These are phyloP conservation scores for Perkinsus olseni DNA, from an alignment of 169 alveolate genomes.

Conservation along the genomic window DNA sequence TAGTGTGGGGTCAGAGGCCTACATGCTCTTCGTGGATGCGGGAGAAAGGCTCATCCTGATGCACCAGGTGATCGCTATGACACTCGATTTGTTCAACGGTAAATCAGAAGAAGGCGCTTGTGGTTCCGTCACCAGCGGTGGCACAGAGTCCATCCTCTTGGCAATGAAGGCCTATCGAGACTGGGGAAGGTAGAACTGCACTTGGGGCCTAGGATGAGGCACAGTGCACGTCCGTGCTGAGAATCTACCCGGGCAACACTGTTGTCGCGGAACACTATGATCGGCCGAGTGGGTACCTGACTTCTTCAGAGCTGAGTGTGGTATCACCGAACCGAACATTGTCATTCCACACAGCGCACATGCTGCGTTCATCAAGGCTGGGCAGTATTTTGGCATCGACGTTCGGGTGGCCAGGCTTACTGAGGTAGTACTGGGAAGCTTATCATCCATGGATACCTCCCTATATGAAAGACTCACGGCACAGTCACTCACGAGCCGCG, in stretches of 20 bases:
- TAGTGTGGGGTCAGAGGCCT: not conserved
- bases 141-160: conserved; percentile 57
- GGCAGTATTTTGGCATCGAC: conserved; percentile 43
- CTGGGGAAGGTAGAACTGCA: conserved; percentile 39
- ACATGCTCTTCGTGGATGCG: not conserved
- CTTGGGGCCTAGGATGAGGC: too few species aligned
- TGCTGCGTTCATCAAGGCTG: conserved; percentile 64
- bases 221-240: too few species aligned
- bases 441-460: too few species aligned
- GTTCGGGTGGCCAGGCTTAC: conserved; percentile 38
- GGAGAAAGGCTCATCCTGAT: not conserved
- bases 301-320: conserved; percentile 15
- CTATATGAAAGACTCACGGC: too few species aligned
- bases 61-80: conserved; percentile 25
- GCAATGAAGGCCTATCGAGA: conserved; percentile 57
- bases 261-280: too few species aligned
- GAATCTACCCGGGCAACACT: too few species aligned
- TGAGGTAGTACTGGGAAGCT: not conserved
- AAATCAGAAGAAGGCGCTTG: conserved; percentile 36
- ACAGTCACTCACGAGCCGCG: too few species aligned
- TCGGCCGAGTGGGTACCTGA: too few species aligned
- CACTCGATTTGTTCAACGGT: conserved; percentile 52
- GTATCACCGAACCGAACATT: conserved; percentile 55
- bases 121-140: conserved; percentile 65
- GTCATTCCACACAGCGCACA: conserved; percentile 57